Evolutionary conservation across 2,329 filamentous ascomycete genomes (phyloP), one percentile per base, ranked within the genome.

Genomic region (Phaeomoniella chlamydospora): DNA sequence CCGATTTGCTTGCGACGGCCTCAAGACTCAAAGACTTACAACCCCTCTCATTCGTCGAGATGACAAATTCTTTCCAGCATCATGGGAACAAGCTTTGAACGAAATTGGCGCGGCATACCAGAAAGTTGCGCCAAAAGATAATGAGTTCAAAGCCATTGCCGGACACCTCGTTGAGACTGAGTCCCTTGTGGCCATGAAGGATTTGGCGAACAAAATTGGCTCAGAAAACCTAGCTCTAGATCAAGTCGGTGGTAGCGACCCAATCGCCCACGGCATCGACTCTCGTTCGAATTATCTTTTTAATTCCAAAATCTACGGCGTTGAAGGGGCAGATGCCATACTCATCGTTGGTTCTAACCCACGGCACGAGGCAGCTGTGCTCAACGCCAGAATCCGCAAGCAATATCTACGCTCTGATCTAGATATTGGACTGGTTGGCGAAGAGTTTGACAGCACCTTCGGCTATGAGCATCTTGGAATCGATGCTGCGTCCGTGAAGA

Each of bases 321-420:
- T 96, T 26, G 90, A 98, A 62, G 83, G 94, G 53, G 85, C 88
- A 13, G 90, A 96, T 61, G 76, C 72, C 49, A 84, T 98, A 41
- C 77, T 98, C 37, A 77, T 98, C 40, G 74, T 98, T 44, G 90
- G 88, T 47, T 94, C 84, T 56, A 98, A 98, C 67, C 82, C 90
- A 29, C 77, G 90, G 47, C 85, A 93, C 54, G 90, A 98, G 64
- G 90, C 90, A 42, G 85, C 90, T 38, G 85, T 90, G 33, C 72
- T 98, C 31, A 98, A 98, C 54, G 87, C 88, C 44, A 83, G 90
- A 47, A 98, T 98, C 54, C 76, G 90, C 52, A 98, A 98, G 70
- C 87, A 94, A 60, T 98, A 88, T 82, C 69, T 98, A 48, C 80
- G 87, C 48, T 94, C 90, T 22, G 87, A 96, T 49, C 75, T 98